phyloP scores from a whole-genome alignment of 108 stramenopile genomes.

The Cylindrotheca fusiformis region DNA sequence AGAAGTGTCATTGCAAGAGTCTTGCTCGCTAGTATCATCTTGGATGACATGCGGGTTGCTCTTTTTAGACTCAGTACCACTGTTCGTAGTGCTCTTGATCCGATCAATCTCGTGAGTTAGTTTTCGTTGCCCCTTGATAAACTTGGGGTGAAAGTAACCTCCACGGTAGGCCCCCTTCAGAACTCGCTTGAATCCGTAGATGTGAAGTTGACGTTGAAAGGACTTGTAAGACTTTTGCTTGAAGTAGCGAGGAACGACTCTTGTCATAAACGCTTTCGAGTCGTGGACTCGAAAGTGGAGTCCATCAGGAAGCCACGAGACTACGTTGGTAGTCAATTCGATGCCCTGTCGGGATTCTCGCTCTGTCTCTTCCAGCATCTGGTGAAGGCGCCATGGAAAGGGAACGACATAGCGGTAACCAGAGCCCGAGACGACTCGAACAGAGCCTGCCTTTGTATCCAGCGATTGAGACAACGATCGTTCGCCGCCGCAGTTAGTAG shows the following conservation, averaged over 20 bases:
- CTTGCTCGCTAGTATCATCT: too few species aligned
- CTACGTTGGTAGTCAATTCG: conserved; percentile 31
- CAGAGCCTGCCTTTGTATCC: conserved; percentile 18
- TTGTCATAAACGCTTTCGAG: conserved; percentile 42
- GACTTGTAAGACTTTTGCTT: conserved; percentile 33
- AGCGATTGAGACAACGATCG: too few species aligned
- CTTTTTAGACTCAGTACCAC: not conserved
- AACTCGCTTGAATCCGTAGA: conserved; percentile 52
- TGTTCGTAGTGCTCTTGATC: conserved; percentile 26
- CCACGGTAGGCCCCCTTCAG: conserved; percentile 37
- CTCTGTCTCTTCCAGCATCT: conserved; percentile 43
- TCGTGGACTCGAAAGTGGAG: conserved; percentile 55
- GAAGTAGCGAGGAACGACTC: conserved; percentile 39
- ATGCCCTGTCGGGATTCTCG: conserved; percentile 36
- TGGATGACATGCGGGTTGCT: not conserved
- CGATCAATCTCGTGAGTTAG: conserved; percentile 20
- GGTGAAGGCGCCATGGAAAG: conserved; percentile 43
- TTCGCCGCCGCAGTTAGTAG: too few species aligned
- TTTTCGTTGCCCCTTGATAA: conserved; percentile 41
- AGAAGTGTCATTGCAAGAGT: too few species aligned
- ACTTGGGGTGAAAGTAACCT: conserved; percentile 69
- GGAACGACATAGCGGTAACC: conserved; percentile 33
- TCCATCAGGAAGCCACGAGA: conserved; percentile 65
- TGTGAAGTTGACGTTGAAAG: conserved; percentile 58
- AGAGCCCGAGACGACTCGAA: conserved; percentile 27